phyloP scores from a whole-genome alignment of 805 yeast species.

The Candida lessepsii region DNA sequence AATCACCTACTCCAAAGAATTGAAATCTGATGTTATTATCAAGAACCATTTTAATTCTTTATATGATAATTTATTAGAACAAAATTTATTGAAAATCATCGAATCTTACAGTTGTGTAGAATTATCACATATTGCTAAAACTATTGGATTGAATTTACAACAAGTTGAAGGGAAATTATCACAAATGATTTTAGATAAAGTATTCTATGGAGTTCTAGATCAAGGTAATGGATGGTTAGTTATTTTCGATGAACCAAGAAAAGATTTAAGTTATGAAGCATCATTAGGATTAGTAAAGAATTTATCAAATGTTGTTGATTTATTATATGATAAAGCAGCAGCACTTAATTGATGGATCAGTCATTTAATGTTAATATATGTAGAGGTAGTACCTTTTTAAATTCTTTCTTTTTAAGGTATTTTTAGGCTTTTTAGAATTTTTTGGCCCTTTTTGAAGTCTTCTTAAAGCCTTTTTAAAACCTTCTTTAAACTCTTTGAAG shows the following conservation, averaged over 20 bases:
- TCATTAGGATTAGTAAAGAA: conserved; percentile 83
- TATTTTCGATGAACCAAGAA: conserved; percentile 83
- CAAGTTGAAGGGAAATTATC: conserved; percentile 93
- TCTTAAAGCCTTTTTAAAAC: no score
- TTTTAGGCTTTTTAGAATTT: no score
- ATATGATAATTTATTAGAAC: conserved; percentile 89
- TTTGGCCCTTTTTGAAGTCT: no score
- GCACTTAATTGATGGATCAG: conserved; percentile 65
- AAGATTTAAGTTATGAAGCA: conserved; percentile 85
- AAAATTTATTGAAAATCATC: conserved; percentile 88
- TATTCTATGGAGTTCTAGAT: conserved; percentile 94
- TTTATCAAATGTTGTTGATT: conserved; percentile 84
- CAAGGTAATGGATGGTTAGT: conserved; percentile 98
- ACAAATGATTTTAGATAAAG: conserved; percentile 94
- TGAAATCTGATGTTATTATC: conserved; percentile 82
- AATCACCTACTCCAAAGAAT: conserved; percentile 65
- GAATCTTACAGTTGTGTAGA: conserved; percentile 98
- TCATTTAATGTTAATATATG: no score
- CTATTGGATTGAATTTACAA: conserved; percentile 81
- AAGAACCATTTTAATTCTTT: conserved; percentile 89
- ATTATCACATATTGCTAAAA: conserved; percentile 78
- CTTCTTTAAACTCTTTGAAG: no score
- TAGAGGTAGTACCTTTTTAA: no score
- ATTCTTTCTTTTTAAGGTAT: no score
- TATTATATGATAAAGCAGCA: conserved; percentile 90